Evolutionary conservation across 2,329 filamentous ascomycete species (phyloP).

Genomic region (Didymella segeticola): DNA sequence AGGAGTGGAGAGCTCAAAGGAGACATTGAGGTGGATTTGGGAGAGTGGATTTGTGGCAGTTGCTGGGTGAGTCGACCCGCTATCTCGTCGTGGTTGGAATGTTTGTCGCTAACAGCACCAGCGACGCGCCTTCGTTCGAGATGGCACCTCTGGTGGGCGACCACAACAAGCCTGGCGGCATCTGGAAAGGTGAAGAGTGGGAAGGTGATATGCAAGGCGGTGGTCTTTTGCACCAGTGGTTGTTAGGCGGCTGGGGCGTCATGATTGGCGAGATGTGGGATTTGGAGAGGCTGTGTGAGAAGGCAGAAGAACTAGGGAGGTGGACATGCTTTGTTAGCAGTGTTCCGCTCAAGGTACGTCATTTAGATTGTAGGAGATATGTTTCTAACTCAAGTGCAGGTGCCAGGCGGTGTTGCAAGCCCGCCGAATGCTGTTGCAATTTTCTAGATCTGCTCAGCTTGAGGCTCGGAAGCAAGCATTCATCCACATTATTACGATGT

Average conservation of each 20-base stretch:
- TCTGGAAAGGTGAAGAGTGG: conserved; percentile 45
- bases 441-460: conserved; percentile 40
- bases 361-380: background rate
- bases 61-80: conserved; percentile 39
- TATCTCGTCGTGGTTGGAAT: conserved; percentile 25
- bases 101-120: background rate
- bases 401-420: conserved; percentile 56
- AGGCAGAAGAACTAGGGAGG: conserved; percentile 60
- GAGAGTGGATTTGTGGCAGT: conserved; percentile 55
- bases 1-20: conserved; percentile 50
- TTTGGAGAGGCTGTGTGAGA: conserved; percentile 59
- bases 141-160: conserved; percentile 48
- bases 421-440: conserved; percentile 49
- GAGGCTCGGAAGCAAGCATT: too few species aligned
- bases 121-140: conserved; percentile 54
- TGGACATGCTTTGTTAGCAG: conserved; percentile 69
- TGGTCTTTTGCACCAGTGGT: conserved; percentile 44
- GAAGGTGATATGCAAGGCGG: conserved; percentile 46
- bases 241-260: conserved; percentile 44
- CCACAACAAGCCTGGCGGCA: conserved; percentile 40
- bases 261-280: conserved; percentile 52
- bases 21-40: conserved; percentile 56
- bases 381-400: conserved; percentile 33
- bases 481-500: too few species aligned
- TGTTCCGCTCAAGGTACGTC: conserved; percentile 60